Conservation (phyloP, 345 rosid species). For the Stellera chamaejasme region DNA sequence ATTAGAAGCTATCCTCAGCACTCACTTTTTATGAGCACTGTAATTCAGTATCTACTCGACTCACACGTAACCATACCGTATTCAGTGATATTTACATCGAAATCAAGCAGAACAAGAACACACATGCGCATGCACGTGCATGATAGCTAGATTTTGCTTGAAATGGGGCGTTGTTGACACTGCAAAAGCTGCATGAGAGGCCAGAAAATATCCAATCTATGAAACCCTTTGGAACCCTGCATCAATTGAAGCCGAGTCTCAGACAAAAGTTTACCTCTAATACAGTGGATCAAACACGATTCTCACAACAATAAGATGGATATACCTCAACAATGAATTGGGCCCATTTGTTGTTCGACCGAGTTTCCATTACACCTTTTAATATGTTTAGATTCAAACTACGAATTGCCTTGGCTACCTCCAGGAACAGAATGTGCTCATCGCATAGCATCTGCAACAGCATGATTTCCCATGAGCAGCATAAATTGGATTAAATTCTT, state of each 20-base stretch:
- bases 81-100: too few species aligned
- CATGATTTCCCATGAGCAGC: not conserved
- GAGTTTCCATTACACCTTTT: conserved; percentile 37
- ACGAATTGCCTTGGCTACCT: conserved; percentile 48
- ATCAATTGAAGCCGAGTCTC: not conserved
- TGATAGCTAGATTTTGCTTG: conserved; percentile 17
- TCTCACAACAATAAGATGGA: not conserved
- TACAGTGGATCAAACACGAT: not conserved
- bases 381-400: conserved; percentile 35
- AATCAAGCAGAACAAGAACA: too few species aligned
- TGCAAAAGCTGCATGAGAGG: conserved; percentile 59
- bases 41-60: too few species aligned
- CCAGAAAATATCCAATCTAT: conserved; percentile 62
- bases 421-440: conserved; percentile 38
- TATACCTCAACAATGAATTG: conserved; percentile 55
- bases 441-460: conserved; percentile 53
- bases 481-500: not conserved
- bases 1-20: too few species aligned
- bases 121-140: too few species aligned
- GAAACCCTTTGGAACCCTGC: conserved; percentile 54
- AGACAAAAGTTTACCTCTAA: not conserved
- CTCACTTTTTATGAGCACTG: too few species aligned
- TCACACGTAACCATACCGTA: too few species aligned
- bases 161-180: conserved; percentile 22
- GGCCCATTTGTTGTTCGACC: conserved; percentile 42